Base-by-base conservation (phyloP, 805 yeast genomes). In the Monosporozyma siamensis region DNA sequence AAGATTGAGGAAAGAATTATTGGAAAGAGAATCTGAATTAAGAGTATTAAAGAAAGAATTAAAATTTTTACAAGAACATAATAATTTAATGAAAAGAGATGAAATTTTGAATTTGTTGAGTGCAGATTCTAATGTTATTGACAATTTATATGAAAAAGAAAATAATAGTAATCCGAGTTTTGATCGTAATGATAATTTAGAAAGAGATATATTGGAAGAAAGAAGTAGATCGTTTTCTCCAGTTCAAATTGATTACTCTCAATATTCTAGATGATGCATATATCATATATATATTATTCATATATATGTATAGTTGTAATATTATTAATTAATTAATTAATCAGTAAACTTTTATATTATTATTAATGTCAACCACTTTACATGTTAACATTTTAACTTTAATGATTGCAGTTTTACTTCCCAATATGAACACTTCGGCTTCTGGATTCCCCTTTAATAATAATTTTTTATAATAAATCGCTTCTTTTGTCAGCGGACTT, bases 311-410 rank as follows among this genome's bases (percentile, higher is more conserved):
- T 34, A n/a, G 14, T 27, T 21, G 29, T 18, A 29, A 34, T 23
- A 39, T 39, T 23, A 18, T 9, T 14, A 12, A 7, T 29, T 11
- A 8, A 18, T 15, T n/a, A 14, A 21, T 32, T 46, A 39, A 59
- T 35, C 52, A 49, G 42, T 59, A 63, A 15, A 52, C 50, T 32
- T 53, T 45, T 14, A 63, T 58, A 51, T 82, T 79, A 60, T 82
- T 78, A 34, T 82, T 75, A 5, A 77, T 70, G 54, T 88, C 96
- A 12, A 90, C 83, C 23, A 87, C 82, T 53, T 81, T 81, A 20
- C 85, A 86, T 24, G 72, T 70, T 30, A 69, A 68, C 38, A 88
- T 69, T 53, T 71, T 69, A 30, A 87, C 77, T 45, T 82, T 67
- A n/a, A 88, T 67, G 38, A 86, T 70, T 1, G 82, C 82, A 40